Percentiles rank a stretch among this genome's conserved stretches.
These are phyloP conservation scores for Oxyria digyna DNA, from an alignment of 148 eudicot species.

Conservation along the genomic window DNA sequence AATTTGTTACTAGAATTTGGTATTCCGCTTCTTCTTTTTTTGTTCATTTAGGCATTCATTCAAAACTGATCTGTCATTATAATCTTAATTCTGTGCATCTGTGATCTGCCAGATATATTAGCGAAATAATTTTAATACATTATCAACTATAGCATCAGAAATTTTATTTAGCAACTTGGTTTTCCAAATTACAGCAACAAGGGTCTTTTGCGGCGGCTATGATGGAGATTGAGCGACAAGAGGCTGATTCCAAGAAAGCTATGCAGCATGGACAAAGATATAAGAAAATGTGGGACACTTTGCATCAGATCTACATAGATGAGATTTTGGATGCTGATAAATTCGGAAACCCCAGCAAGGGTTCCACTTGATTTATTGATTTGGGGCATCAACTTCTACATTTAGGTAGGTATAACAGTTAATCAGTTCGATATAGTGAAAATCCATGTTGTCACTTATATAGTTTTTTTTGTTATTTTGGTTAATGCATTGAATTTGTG, in stretches of 20 bases:
- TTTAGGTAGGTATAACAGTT: constrained; percentile 22
- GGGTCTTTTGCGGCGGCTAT: constrained; percentile 76
- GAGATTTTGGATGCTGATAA: constrained; percentile 54
- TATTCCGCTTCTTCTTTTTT: neutral
- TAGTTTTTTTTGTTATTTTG: neutral
- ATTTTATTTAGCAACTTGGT: neutral
- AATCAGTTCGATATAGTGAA: neutral
- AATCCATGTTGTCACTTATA: neutral
- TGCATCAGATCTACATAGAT: constrained; percentile 53
- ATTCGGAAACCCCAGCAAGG: constrained; percentile 5
- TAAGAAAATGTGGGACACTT: constrained; percentile 58
- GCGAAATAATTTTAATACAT: neutral
- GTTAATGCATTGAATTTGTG: neutral
- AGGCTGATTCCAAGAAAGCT: constrained; percentile 42
- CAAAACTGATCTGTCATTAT: neutral
- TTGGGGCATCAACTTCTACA: constrained; percentile 10
- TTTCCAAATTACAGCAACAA: constrained; percentile 39
- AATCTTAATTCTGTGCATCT: neutral
- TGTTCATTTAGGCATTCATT: neutral
- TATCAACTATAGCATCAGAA: neutral
- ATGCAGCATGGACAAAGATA: constrained; percentile 57
- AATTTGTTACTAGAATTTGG: neutral
- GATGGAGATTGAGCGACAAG: constrained; percentile 68
- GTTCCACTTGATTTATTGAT: neutral
- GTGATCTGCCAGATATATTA: neutral